Percentiles rank a stretch among this genome's conserved stretches.
Evolutionary conservation across 2,329 filamentous ascomycete species (phyloP).

Genomic region (Aspergillus neoniger): DNA sequence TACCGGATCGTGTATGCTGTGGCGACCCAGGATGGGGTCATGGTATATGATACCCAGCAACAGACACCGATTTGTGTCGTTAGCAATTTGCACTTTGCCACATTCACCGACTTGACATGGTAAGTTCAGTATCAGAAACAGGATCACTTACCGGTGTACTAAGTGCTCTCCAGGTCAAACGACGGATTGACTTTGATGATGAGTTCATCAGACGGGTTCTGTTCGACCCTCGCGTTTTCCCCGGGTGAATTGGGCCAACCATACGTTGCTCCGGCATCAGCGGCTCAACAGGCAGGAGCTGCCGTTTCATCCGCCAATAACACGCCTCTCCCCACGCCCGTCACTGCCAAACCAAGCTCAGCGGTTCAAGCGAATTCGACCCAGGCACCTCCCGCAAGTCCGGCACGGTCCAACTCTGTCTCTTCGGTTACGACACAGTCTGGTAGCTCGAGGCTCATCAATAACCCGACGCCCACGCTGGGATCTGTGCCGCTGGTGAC

Average conservation of each 20-base stretch:
- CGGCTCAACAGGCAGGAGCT: constrained; percentile 33
- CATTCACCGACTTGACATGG: constrained; percentile 96
- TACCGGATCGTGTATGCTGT: constrained; percentile 97
- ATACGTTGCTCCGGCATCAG: constrained; percentile 59
- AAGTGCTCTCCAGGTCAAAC: constrained; percentile 60
- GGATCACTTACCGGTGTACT: constrained; percentile 12
- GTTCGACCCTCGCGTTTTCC: constrained; percentile 82
- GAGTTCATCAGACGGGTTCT: constrained; percentile 98
- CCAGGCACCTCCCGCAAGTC: constrained; percentile 68
- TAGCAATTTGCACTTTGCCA: constrained; percentile 95
- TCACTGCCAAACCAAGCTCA: constrained; percentile 58
- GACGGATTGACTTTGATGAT: constrained; percentile 81
- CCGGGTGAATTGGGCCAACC: constrained; percentile 81
- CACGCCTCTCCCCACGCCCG: constrained; percentile 72
- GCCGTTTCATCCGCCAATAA: constrained; percentile 58
- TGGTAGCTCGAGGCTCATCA: constrained; percentile 55
- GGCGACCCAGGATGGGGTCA: constrained; percentile 90
- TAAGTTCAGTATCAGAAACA: constrained; percentile 50
- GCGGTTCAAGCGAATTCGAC: constrained; percentile 57
- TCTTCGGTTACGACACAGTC: constrained; percentile 72
- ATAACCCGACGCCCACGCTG: constrained; percentile 76
- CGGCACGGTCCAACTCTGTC: constrained; percentile 80
- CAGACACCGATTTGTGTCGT: constrained; percentile 90
- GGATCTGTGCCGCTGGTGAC: constrained; percentile 76
- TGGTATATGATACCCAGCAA: constrained; percentile 96